A percentile compares a stretch with the other conserved stretches of the same genome.
Conservation (phyloP, 2,329 filamentous ascomycete species). For the Fusarium lateritium region DNA sequence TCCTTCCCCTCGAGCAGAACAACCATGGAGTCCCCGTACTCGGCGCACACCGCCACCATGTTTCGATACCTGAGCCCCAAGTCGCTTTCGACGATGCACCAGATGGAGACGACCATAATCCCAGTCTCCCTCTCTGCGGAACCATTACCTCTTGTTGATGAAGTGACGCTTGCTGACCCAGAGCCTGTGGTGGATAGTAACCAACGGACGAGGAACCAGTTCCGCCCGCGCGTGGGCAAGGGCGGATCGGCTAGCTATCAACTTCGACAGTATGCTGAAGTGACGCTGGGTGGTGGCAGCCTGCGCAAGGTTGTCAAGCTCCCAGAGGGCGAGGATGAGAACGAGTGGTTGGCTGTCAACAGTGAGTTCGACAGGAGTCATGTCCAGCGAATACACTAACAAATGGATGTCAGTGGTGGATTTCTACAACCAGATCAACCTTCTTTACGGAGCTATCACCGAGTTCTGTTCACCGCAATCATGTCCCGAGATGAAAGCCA, state of each 20-base stretch:
- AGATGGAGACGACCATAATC: constrained; percentile 52
- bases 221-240: constrained; percentile 90
- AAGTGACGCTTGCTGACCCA: constrained; percentile 52
- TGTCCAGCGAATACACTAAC: not conserved
- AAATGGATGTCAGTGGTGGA: constrained; percentile 81
- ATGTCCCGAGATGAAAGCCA: constrained; percentile 99
- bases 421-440: constrained; percentile 99
- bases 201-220: constrained; percentile 89
- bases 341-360: constrained; percentile 98
- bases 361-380: constrained; percentile 67
- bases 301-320: constrained; percentile 96
- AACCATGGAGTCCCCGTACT: constrained; percentile 9
- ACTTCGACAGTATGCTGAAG: constrained; percentile 97
- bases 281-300: constrained; percentile 94
- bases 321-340: constrained; percentile 96
- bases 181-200: constrained; percentile 69
- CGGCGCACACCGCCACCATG: constrained; percentile 42
- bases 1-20: not conserved
- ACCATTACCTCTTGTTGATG: constrained; percentile 27
- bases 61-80: constrained; percentile 55
- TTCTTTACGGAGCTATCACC: constrained; percentile 98
- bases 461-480: constrained; percentile 98
- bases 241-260: constrained; percentile 91
- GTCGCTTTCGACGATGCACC: constrained; percentile 52
- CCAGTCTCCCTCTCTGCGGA: constrained; percentile 47